Base-by-base conservation (phyloP, 257 asterid species). In the Paulownia fortunei region DNA sequence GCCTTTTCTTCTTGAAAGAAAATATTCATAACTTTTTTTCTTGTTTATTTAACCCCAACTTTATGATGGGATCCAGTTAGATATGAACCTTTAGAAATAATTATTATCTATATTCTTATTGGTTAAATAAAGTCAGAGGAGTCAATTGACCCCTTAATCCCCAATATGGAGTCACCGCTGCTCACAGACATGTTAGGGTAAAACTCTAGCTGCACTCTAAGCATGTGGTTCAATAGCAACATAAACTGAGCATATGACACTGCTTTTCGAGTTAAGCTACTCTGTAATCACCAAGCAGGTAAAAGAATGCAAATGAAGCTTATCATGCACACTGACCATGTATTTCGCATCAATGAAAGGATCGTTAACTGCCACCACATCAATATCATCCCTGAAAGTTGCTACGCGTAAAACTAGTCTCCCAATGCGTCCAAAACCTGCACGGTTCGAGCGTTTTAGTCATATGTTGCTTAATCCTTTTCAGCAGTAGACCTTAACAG, bases 381-480 rank as follows among this genome's bases (percentile, higher is more conserved):
- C 98, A 36, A 96, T 92, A 82, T 96, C 98, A 86, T 92, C 93
- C 84, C 99, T 92, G 80, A 83, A 86, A 79, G 95, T 88, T 70
- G 98, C 98, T 73, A 96, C 83, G 58, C 99, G 91, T 76, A 96
- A 82, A 23, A 96, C 94, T 62, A 96, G 85, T 83, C 99, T 91
- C 55, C 99, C 99, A 73, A 96, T 96, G 44, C 99, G 97, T 52
- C 99, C 99, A 84, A 96, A 96, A 70, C 99, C 99, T 96, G 83
- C 87, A 82, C 18, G 42, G 58, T 46, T 78, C 54, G 21, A 76
- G 49, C 67, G 41, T 52, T 42, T 54, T 16, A 27, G 62, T 46
- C 63, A 58, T 32, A 44, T 54, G 24, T 64, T 21, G 34, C 71
- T 2, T 59, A 4, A 65, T 69, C 68, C 42, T 26, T 55, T 68